Evolutionary conservation across 2,329 filamentous ascomycete species (phyloP).

Genomic region (Aureobasidium lini): DNA sequence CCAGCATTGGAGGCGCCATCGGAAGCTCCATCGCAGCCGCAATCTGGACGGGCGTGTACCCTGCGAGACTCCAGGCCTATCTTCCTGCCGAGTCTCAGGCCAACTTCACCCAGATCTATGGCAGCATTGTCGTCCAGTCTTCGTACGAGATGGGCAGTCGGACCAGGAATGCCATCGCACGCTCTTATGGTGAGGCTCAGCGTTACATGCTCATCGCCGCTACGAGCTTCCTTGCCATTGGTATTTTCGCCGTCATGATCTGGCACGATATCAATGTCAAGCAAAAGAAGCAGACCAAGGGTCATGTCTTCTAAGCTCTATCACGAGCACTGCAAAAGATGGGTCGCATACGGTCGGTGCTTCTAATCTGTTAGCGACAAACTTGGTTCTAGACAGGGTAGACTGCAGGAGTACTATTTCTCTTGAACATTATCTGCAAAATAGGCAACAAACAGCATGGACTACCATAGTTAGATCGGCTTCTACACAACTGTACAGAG

Average conservation of each 20-base stretch:
- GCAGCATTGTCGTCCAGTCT: constrained; percentile 47
- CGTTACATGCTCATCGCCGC: constrained; percentile 31
- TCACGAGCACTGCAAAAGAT: too few species aligned
- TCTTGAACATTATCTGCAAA: too few species aligned
- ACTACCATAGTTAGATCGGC: too few species aligned
- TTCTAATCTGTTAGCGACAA: too few species aligned
- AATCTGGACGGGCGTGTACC: constrained; percentile 57
- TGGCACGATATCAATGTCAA: constrained; percentile 38
- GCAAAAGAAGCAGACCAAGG: too few species aligned
- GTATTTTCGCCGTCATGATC: constrained; percentile 35
- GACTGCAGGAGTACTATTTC: too few species aligned
- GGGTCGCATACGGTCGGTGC: too few species aligned
- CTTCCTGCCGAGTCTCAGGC: constrained; percentile 40
- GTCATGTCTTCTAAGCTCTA: too few species aligned
- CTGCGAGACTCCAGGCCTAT: constrained; percentile 35
- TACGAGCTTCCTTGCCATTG: constrained; percentile 24
- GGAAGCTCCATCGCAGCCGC: constrained; percentile 51
- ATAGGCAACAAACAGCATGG: too few species aligned
- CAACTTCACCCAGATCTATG: constrained; percentile 38
- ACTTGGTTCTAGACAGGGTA: too few species aligned
- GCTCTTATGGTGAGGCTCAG: constrained; percentile 30
- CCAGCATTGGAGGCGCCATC: constrained; percentile 42
- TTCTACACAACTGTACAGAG: too few species aligned
- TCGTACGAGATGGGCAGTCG: constrained; percentile 44
- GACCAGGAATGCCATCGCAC: constrained; percentile 37